Evolutionary conservation across 257 asterid species (phyloP), one percentile per base, ranked within the genome.

Genomic region (Craterostigma plantagineum): DNA sequence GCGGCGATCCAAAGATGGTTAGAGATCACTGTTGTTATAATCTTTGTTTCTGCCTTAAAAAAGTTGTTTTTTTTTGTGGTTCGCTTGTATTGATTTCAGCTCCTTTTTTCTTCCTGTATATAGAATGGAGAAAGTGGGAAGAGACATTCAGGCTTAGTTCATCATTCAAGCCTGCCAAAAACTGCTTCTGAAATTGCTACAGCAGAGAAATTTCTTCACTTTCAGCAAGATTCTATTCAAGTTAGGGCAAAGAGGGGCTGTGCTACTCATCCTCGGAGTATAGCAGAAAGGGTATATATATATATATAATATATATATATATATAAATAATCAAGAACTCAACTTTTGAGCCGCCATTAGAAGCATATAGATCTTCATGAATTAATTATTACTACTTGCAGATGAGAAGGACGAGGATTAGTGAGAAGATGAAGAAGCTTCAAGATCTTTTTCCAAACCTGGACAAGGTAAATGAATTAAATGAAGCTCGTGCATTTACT

Each of bases 281-380:
- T 86, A 33, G 94, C 94, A 0, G 96, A 86, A 53, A 77, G 96
- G 87, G 94, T 81, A n/a, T n/a, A n/a, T n/a, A n/a, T n/a, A n/a
- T n/a, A n/a, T n/a, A n/a, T n/a, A n/a, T n/a, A n/a, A n/a, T n/a
- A n/a, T n/a, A n/a, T n/a, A n/a, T n/a, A n/a, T n/a, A n/a, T n/a
- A n/a, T n/a, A n/a, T n/a, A n/a, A n/a, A n/a, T n/a, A 40, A 1
- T 0, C 16, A 4, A 39, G 7, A 39, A 11, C 7, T 39, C 16
- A 11, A 7, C 12, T 7, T 39, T 7, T 13, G 10, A 12, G 15
- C 23, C 30, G 30, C 30, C 30, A 23, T 23, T 2, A 6, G 6
- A 23, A 23, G 18, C 27, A 9, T 42, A n/a, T 42, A 23, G 6
- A 2, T 23, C 6, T 6, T 23, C 30, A 23, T 23, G 30, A 23